Conservation (phyloP, 176 grass and related monocot genomes). For the barley (Hordeum vulgare) region DNA sequence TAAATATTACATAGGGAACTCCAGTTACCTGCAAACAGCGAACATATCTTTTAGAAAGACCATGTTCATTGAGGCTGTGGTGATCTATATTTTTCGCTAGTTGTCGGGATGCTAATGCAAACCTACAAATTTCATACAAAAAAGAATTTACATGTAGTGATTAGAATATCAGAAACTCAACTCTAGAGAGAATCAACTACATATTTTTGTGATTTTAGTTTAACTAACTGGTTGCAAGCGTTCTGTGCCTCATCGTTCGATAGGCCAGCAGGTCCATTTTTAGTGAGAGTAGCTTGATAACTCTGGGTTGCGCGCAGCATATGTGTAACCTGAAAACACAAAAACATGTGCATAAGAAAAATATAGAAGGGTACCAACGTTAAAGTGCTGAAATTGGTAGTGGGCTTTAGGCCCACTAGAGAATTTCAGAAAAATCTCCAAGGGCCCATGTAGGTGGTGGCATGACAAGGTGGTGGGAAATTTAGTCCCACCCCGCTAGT, state of each 20-base stretch:
- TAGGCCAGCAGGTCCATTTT: slow-evolving; percentile 51
- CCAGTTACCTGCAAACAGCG: slow-evolving; percentile 78
- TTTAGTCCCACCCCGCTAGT: too few relatives aligned
- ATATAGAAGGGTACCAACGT: neutral
- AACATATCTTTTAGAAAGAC: slow-evolving; percentile 98
- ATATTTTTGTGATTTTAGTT: neutral
- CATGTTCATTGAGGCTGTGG: slow-evolving; percentile 83
- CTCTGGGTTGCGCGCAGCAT: slow-evolving; percentile 87
- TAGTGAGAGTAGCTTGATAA: slow-evolving; percentile 58
- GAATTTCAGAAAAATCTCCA: too few relatives aligned
- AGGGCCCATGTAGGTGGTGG: too few relatives aligned
- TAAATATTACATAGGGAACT: neutral
- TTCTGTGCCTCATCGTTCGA: slow-evolving; percentile 63
- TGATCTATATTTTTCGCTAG: slow-evolving; percentile 83
- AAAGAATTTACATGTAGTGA: neutral
- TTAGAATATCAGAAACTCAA: neutral
- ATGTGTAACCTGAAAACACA: slow-evolving; percentile 65
- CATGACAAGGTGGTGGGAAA: too few relatives aligned
- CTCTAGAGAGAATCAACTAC: neutral
- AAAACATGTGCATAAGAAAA: neutral
- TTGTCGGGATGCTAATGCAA: slow-evolving; percentile 69
- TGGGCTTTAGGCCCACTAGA: too few relatives aligned
- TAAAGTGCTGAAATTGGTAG: too few relatives aligned
- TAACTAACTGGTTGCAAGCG: slow-evolving; percentile 80
- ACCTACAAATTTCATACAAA: slow-evolving; percentile 36